These are phyloP conservation scores for Rhizoclosmatium globosum DNA, from an alignment of 192 early-diverging fungal species.

Conservation along the genomic window DNA sequence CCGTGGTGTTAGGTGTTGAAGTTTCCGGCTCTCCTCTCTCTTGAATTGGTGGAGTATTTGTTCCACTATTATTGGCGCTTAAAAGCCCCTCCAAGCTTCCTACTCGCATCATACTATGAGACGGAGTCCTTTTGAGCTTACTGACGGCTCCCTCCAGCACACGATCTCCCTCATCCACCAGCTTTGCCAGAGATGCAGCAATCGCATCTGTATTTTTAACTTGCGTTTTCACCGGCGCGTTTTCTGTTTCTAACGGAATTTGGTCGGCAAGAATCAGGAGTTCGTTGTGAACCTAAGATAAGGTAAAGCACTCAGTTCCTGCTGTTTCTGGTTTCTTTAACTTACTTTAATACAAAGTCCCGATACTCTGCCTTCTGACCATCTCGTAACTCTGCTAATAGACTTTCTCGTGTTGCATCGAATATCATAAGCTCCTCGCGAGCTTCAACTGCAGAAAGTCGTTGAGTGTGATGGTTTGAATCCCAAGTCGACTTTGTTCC, in stretches of 20 bases:
- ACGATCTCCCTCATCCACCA: conserved; percentile 3
- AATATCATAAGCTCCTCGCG: conserved; percentile 39
- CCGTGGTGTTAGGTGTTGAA: neutral
- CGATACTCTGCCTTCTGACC: conserved; percentile 42
- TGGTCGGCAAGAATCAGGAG: conserved; percentile 11
- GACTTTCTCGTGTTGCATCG: conserved; percentile 38
- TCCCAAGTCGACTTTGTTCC: neutral
- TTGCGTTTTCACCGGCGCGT: neutral
- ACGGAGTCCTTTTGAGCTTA: conserved; percentile 9
- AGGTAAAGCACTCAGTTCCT: neutral
- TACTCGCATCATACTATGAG: conserved; percentile 14
- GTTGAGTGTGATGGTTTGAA: neutral
- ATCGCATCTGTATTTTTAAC: conserved; percentile 1
- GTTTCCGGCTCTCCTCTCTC: neutral
- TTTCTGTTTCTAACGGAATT: neutral
- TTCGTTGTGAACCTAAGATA: conserved; percentile 31
- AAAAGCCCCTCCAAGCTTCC: conserved; percentile 13
- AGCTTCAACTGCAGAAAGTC: neutral
- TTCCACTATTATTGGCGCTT: conserved; percentile 6
- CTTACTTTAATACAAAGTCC: conserved; percentile 49
- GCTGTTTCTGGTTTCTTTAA: conserved; percentile 3
- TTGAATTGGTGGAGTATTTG: conserved; percentile 4
- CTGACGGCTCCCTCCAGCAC: conserved; percentile 31
- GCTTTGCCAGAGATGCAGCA: neutral
- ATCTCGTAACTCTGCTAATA: conserved; percentile 32